These are phyloP conservation scores for Blastobotrys malaysiensis DNA, from an alignment of 1,139 yeast species.

Conservation along the genomic window DNA sequence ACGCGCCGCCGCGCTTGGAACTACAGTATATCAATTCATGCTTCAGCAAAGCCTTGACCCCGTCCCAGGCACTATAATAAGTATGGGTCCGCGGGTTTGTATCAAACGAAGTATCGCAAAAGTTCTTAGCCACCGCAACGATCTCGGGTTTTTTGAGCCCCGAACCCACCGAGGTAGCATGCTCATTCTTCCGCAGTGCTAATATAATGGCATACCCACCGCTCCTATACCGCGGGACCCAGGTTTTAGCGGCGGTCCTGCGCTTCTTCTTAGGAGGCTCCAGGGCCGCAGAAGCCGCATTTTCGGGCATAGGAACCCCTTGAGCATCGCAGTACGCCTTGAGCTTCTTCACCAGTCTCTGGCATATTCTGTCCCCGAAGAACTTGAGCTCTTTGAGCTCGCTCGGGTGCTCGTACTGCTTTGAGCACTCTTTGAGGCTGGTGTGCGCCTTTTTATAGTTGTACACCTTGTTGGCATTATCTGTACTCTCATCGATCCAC, in stretches of 20 bases:
- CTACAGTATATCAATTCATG: constrained; percentile 54
- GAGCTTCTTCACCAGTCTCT: constrained; percentile 40
- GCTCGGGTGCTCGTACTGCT: constrained; percentile 44
- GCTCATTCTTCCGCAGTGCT: constrained; percentile 53
- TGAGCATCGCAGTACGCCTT: constrained; percentile 44
- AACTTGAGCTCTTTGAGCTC: constrained; percentile 48
- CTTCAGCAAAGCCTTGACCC: constrained; percentile 57
- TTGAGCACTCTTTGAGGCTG: constrained; percentile 41
- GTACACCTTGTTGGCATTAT: constrained; percentile 21
- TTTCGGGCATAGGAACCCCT: constrained; percentile 39
- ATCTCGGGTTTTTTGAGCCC: constrained; percentile 57
- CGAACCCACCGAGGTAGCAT: constrained; percentile 37
- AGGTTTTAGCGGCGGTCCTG: constrained; percentile 38
- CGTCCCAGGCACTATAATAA: constrained; percentile 74
- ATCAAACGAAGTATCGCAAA: constrained; percentile 61
- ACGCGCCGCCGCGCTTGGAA: constrained; percentile 52
- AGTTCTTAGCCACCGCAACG: constrained; percentile 50
- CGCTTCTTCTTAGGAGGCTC: constrained; percentile 20
- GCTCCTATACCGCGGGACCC: constrained; percentile 71
- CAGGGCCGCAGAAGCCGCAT: constrained; percentile 10
- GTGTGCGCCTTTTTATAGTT: constrained; percentile 47
- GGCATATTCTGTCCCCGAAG: constrained; percentile 61
- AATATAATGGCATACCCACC: constrained; percentile 85
- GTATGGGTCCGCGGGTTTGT: constrained; percentile 52
- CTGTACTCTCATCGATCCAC: constrained; percentile 41